Conservation (phyloP, 768 basidiomycete genomes). For the Boletus coccyginus region DNA sequence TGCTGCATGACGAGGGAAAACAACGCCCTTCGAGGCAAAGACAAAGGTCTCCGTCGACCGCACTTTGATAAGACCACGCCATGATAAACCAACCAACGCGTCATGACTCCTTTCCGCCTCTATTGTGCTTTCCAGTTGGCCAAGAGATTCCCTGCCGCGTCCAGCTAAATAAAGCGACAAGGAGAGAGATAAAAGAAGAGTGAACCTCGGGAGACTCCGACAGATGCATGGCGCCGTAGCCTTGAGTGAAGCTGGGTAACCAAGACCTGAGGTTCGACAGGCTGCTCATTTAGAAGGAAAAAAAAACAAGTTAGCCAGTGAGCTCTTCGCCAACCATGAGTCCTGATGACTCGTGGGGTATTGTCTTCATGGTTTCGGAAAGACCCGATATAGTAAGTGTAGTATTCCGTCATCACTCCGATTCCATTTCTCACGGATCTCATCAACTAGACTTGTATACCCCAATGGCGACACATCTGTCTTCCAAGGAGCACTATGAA, state of each 20-base stretch:
- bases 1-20: background rate
- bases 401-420: constrained; percentile 10
- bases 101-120: background rate
- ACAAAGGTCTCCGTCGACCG: background rate
- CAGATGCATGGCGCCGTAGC: too few species aligned
- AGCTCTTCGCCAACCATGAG: background rate
- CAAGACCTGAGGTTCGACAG: background rate
- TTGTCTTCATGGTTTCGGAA: background rate
- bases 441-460: constrained; percentile 7
- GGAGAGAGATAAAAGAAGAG: background rate
- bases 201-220: background rate
- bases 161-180: constrained; percentile 3
- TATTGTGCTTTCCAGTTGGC: background rate
- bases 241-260: background rate
- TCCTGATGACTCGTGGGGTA: too few species aligned
- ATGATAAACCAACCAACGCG: background rate
- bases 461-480: constrained; percentile 25
- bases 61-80: background rate
- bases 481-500: constrained; percentile 45
- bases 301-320: background rate
- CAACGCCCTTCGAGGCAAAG: background rate
- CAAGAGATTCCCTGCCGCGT: background rate
- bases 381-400: constrained; percentile 23
- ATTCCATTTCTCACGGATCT: background rate
- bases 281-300: background rate